Conservation (phyloP, 2,329 filamentous ascomycete genomes). For the Phialophora verrucosa region DNA sequence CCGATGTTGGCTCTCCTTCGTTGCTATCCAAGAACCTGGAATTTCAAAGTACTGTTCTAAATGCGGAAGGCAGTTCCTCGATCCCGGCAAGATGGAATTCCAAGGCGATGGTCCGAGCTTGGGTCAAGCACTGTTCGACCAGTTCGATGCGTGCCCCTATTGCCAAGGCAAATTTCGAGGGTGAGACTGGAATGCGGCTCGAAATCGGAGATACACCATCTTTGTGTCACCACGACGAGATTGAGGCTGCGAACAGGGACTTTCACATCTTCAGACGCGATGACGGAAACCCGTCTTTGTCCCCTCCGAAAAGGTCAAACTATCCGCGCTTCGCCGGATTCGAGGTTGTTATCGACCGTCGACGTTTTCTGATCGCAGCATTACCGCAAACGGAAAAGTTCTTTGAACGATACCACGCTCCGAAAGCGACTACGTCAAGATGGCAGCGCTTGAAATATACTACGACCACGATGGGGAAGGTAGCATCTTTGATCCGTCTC, state of each 20-base stretch:
- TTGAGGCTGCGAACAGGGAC: constrained; percentile 28
- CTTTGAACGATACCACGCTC: constrained; percentile 29
- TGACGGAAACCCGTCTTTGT: constrained; percentile 21
- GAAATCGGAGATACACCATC: constrained; percentile 18
- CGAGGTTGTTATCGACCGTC: constrained; percentile 1
- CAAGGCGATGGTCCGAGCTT: constrained; percentile 35
- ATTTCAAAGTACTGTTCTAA: constrained; percentile 40
- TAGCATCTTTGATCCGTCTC: constrained; percentile 12
- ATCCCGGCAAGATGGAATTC: constrained; percentile 34
- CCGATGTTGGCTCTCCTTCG: constrained; percentile 39
- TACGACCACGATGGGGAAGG: constrained; percentile 9
- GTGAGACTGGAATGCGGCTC: constrained; percentile 37
- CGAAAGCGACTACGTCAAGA: constrained; percentile 28
- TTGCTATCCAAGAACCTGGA: constrained; percentile 41
- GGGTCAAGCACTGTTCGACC: constrained; percentile 35
- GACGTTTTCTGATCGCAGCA: constrained; percentile 19
- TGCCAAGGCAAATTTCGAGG: constrained; percentile 40
- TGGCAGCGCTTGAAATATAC: constrained; percentile 30
- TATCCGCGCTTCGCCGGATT: constrained; percentile 18
- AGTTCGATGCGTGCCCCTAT: constrained; percentile 40
- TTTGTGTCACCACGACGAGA: constrained; percentile 32
- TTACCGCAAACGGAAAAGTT: constrained; percentile 36
- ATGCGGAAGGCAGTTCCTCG: constrained; percentile 40
- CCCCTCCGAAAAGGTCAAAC: constrained; percentile 27
- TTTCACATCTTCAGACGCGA: not conserved